phyloP scores from a whole-genome alignment of 2,329 filamentous ascomycete genomes.

The Talaromyces sp. region DNA sequence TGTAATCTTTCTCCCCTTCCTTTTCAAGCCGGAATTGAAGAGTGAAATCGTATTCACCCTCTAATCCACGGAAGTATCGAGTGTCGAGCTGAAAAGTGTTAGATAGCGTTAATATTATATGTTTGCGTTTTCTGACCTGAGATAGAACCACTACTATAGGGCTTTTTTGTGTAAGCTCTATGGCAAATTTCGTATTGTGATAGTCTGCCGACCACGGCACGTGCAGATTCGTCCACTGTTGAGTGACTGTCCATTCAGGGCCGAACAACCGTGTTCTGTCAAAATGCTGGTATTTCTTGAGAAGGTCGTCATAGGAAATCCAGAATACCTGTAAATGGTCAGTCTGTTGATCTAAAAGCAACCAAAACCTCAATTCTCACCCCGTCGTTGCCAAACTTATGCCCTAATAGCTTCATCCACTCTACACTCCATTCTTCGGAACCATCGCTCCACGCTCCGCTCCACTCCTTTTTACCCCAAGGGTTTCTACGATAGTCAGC shows the following conservation, averaged over 20 bases:
- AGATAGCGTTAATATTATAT: not conserved
- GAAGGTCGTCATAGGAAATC: constrained; percentile 55
- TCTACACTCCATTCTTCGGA: constrained; percentile 80
- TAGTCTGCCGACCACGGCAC: constrained; percentile 59
- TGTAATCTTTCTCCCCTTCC: constrained; percentile 55
- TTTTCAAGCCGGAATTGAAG: constrained; percentile 57
- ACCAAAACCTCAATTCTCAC: constrained; percentile 23
- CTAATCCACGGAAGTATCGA: constrained; percentile 55
- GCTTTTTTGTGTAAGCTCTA: constrained; percentile 48
- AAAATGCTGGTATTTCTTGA: constrained; percentile 55
- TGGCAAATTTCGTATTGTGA: constrained; percentile 54
- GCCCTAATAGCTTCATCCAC: constrained; percentile 66
- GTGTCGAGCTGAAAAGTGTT: constrained; percentile 44
- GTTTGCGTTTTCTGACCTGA: constrained; percentile 32
- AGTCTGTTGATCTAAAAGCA: not conserved
- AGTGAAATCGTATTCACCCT: constrained; percentile 53
- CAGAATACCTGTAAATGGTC: constrained; percentile 44
- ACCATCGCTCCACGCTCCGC: constrained; percentile 74
- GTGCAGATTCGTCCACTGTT: constrained; percentile 56
- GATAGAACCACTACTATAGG: constrained; percentile 55
- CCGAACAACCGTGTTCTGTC: constrained; percentile 58
- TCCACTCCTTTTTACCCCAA: constrained; percentile 78
- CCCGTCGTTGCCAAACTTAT: constrained; percentile 73
- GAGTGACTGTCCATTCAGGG: constrained; percentile 55
- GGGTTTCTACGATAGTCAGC: constrained; percentile 56